These are phyloP conservation scores for Omphalea diandra DNA, from an alignment of 441 rosid species.

Conservation along the genomic window DNA sequence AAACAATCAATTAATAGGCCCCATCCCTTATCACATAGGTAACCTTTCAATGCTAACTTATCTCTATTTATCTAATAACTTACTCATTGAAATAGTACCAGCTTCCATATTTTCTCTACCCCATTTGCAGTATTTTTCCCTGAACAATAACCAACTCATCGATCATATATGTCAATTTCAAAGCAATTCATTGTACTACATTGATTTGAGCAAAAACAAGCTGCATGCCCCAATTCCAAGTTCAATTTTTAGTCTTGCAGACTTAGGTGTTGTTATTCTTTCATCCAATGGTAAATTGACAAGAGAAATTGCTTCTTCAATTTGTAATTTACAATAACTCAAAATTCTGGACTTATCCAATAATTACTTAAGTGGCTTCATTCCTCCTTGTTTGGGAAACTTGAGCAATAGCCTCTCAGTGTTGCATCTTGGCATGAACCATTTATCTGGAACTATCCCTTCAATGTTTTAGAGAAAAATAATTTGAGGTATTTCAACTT, in stretches of 20 bases:
- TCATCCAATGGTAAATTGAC: background rate
- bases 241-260: background rate
- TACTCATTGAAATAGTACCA: constrained; percentile 1
- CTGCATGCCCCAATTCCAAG: constrained; percentile 11
- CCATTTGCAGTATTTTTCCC: background rate
- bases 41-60: background rate
- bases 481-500: background rate
- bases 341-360: constrained; percentile 28
- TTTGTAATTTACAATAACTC: constrained; percentile 19
- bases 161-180: background rate
- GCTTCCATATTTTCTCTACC: constrained; percentile 1
- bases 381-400: constrained; percentile 1
- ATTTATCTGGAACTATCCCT: constrained; percentile 18
- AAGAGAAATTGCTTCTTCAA: too few relatives aligned
- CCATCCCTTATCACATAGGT: background rate
- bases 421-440: constrained; percentile 17
- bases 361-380: constrained; percentile 20
- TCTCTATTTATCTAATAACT: background rate
- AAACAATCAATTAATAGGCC: background rate
- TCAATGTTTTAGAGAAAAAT: background rate
- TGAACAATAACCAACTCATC: background rate
- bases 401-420: background rate
- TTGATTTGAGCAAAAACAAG: constrained; percentile 3
- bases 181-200: background rate
- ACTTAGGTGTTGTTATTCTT: background rate